Evolutionary conservation across 345 rosid species (phyloP).

Genomic region (Gynandropsis gynandra): DNA sequence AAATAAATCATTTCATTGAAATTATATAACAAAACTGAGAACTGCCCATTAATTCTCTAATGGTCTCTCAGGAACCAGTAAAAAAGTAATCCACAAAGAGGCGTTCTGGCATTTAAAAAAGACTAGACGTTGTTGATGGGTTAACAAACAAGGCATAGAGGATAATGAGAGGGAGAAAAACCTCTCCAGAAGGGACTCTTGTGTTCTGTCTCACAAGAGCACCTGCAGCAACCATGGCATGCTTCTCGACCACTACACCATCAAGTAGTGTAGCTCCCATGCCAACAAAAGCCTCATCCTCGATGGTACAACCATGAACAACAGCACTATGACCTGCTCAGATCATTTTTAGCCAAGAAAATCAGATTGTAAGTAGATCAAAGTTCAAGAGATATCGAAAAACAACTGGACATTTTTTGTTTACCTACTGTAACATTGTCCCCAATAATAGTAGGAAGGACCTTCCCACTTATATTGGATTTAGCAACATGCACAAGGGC

Average conservation of each 20-base stretch:
- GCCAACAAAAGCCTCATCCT: slow-evolving; percentile 85
- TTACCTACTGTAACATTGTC: slow-evolving; percentile 95
- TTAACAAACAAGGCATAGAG: slow-evolving; percentile 1
- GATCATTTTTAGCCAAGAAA: slow-evolving; percentile 6
- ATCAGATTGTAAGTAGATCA: not conserved
- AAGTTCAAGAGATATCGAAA: not conserved
- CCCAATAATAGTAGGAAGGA: slow-evolving; percentile 73
- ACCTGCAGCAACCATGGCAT: slow-evolving; percentile 95
- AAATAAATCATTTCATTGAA: too few species aligned
- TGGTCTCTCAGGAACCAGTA: too few species aligned
- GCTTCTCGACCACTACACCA: slow-evolving; percentile 79
- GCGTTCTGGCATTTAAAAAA: too few species aligned
- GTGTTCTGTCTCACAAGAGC: slow-evolving; percentile 81
- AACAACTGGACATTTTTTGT: slow-evolving; percentile 15
- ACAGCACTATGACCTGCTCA: slow-evolving; percentile 80
- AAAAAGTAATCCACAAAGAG: too few species aligned
- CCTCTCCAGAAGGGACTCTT: slow-evolving; percentile 83
- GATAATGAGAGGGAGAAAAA: slow-evolving; percentile 21
- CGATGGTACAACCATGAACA: slow-evolving; percentile 84
- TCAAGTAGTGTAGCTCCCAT: slow-evolving; percentile 89
- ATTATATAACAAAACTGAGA: too few species aligned
- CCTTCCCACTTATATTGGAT: slow-evolving; percentile 80
- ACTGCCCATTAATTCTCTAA: too few species aligned
- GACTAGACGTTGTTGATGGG: too few species aligned
- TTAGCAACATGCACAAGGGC: slow-evolving; percentile 96